A percentile compares a stretch with the other conserved stretches of the same genome.
Conservation (phyloP, 2,329 filamentous ascomycete genomes). For the Calonectria henricotiae region DNA sequence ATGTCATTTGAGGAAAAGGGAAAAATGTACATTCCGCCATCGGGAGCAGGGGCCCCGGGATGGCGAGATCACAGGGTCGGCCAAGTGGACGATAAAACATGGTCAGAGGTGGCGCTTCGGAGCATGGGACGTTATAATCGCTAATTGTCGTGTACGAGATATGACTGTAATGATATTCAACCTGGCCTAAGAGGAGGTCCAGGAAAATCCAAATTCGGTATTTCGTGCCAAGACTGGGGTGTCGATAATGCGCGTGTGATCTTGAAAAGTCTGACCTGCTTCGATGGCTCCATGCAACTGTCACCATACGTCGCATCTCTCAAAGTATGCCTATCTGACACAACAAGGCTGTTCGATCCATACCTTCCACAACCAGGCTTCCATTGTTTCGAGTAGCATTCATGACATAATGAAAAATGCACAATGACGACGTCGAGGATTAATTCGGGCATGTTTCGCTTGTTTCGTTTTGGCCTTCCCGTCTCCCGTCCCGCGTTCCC, state of each 20-base stretch:
- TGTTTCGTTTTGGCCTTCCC: constrained; percentile 35
- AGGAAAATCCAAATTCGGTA: constrained; percentile 18
- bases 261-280: constrained; percentile 17
- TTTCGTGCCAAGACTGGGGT: constrained; percentile 21
- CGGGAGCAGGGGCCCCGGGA: constrained; percentile 25
- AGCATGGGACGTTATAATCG: constrained; percentile 28
- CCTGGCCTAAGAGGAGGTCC: constrained; percentile 1
- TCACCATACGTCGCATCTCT: constrained; percentile 16
- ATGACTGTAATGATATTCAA: constrained; percentile 33
- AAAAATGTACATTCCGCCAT: constrained; percentile 33
- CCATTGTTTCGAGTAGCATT: constrained; percentile 13
- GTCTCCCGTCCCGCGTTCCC: constrained; percentile 27
- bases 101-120: constrained; percentile 24
- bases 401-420: constrained; percentile 28
- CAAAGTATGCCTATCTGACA: constrained; percentile 21
- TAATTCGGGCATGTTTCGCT: constrained; percentile 27
- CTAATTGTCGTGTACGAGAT: constrained; percentile 35
- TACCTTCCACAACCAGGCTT: constrained; percentile 11
- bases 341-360: constrained; percentile 14
- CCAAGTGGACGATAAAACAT: constrained; percentile 15
- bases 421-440: constrained; percentile 28
- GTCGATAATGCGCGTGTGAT: constrained; percentile 26
- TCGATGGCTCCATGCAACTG: constrained; percentile 20
- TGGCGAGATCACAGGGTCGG: constrained; percentile 12
- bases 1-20: constrained; percentile 27